Evolutionary conservation across 306 rosid species (phyloP), one percentile per base, ranked within the genome.

Genomic region (Argentina anserina): DNA sequence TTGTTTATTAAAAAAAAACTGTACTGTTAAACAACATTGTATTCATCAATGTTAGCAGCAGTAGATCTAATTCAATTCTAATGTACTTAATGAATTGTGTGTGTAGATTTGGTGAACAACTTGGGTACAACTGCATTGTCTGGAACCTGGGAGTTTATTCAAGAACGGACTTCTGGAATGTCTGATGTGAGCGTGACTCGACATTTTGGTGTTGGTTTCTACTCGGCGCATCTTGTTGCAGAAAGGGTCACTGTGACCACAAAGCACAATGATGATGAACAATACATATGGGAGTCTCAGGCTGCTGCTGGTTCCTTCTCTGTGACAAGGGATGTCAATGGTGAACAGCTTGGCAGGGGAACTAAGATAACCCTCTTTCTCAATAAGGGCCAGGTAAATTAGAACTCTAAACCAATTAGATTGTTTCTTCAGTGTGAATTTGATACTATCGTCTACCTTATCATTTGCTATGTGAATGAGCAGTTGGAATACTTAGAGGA

Each of bases 291-390:
- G 94, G 90, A 89, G 42, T 88, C 93, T 0, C 89, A 88, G 34
- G n/a, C n/a, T n/a, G 93, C 93, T 9, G 93, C 90, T 76, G 93
- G 94, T 3, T 89, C 94, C 2, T 89, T 89, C 72, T 86, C 86
- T 0, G 84, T 89, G 28, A 89, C 94, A 0, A 86, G 91, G 82
- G 94, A 89, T 63, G 83, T 82, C 3, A 49, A 42, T 3, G 95
- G 90, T 0, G 88, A 89, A 41, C 91, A 83, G 73, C 91, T 89
- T 1, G 95, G 95, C 13, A 81, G 95, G 29, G 95, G 95, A 7
- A 87, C 95, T 8, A 86, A 89, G 85, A 89, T 89, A 25, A 89
- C 91, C 12, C 89, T 89, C 3, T 86, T 81, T 84, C 90, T 89
- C 25, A 89, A 89, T 70, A 89, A 89, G 76, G 95, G 86, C 25